A percentile compares a stretch with the other conserved stretches of the same genome.
Evolutionary conservation across 768 basidiomycete species (phyloP).

Genomic region (Podaxis carcinomalis): DNA sequence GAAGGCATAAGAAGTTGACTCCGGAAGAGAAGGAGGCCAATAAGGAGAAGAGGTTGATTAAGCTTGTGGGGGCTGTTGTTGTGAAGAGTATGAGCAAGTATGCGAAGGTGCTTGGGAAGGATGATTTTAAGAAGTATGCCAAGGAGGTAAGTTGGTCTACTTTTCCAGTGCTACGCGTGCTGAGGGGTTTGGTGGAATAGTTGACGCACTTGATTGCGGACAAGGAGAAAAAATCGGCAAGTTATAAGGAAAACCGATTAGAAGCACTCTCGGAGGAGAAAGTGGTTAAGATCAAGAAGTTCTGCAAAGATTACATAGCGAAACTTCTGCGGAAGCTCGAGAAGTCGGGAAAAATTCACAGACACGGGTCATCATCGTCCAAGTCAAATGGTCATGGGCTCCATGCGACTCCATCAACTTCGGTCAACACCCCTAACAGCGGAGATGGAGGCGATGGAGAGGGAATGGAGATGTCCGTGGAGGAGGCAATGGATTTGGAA

Average conservation of each 20-base stretch:
- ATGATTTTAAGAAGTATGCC: slow-evolving; percentile 91
- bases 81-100: slow-evolving; percentile 94
- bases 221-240: slow-evolving; percentile 90
- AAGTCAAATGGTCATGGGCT: slow-evolving; percentile 14
- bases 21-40: slow-evolving; percentile 59
- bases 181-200: slow-evolving; percentile 32
- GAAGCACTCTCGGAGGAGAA: slow-evolving; percentile 86
- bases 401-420: slow-evolving; percentile 33
- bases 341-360: slow-evolving; percentile 37
- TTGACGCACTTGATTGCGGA: slow-evolving; percentile 83
- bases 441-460: slow-evolving; percentile 24
- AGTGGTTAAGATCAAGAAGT: slow-evolving; percentile 84
- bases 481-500: slow-evolving; percentile 33
- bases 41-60: slow-evolving; percentile 80
- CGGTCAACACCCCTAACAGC: slow-evolving; percentile 37
- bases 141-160: slow-evolving; percentile 65
- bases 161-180: neutral
- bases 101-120: slow-evolving; percentile 65
- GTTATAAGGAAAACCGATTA: slow-evolving; percentile 69
- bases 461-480: slow-evolving; percentile 26
- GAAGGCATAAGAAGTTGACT: slow-evolving; percentile 38
- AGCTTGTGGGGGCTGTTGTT: slow-evolving; percentile 85
- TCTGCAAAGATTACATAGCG: slow-evolving; percentile 84
- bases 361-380: slow-evolving; percentile 22
- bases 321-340: slow-evolving; percentile 73